Base-by-base conservation (phyloP, 345 rosid genomes). In the Eucalyptus viminalis region DNA sequence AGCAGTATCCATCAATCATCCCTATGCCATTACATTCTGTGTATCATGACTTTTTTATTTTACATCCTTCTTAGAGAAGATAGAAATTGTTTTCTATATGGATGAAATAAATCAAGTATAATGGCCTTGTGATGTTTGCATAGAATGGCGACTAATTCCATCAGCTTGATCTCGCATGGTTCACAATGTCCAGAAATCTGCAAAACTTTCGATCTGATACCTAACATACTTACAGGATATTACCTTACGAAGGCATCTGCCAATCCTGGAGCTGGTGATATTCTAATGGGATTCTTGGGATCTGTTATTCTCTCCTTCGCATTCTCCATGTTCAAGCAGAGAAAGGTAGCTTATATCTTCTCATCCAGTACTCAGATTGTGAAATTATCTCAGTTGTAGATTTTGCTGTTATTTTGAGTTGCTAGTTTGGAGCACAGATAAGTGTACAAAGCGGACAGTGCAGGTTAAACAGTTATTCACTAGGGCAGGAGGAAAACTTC, bases 251-350 rank as follows among this genome's bases (percentile, higher is more conserved):
- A 96, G 88, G 93, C 89, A 80, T 89, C 96, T 86, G 93, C 97
- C 12, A 94, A 97, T 94, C 99, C 99, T 9, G 99, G 99, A 89
- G 99, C 99, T 92, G 99, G 99, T 89, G 99, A 97, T 91, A 91
- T 97, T 15, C 91, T 97, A 87, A 96, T 97, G 99, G 99, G 98
- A 76, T 97, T 97, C 92, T 92, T 96, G 91, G 99, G 99, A 86
- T 96, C 99, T 88, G 99, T 97, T 34, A 97, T 97, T 88, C 97
- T 97, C 91, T 96, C 99, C 86, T 97, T 96, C 72, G 97, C 99
- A 65, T 97, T 97, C 92, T 95, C 99, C 89, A 97, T 96, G 99
- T 97, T 97, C 94, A 94, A 97, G 92, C 99, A 97, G 89, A 95
- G 98, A 92, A 96, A 96, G 99, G 99, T 96, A 91, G 56, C 80